A percentile compares a stretch with the other conserved stretches of the same genome.
phyloP scores from a whole-genome alignment of 805 yeast genomes.

The Saturnispora mendoncae region DNA sequence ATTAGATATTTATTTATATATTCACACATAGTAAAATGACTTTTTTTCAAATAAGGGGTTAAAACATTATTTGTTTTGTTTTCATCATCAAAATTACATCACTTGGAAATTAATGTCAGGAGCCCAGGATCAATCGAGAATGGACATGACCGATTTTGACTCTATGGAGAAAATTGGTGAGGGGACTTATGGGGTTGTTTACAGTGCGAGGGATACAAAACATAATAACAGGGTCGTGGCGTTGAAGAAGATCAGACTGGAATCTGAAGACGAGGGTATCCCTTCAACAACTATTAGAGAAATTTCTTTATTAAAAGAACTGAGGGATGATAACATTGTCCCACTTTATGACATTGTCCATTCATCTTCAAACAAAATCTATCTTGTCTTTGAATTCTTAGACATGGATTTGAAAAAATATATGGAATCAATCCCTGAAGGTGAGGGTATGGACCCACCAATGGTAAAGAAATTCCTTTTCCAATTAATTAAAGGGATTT shows the following conservation, averaged over 20 bases:
- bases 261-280: slow-evolving; percentile 96
- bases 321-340: slow-evolving; percentile 89
- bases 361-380: slow-evolving; percentile 84
- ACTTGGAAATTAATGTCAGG: too few relatives aligned
- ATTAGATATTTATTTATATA: neutral
- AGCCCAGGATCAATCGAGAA: slow-evolving; percentile 29
- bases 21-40: too few relatives aligned
- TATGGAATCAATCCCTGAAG: slow-evolving; percentile 91
- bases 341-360: slow-evolving; percentile 89
- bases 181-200: slow-evolving; percentile 97
- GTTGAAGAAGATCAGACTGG: slow-evolving; percentile 86
- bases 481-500: slow-evolving; percentile 84
- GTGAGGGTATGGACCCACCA: slow-evolving; percentile 80
- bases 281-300: slow-evolving; percentile 98
- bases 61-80: too few relatives aligned
- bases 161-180: slow-evolving; percentile 96
- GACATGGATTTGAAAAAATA: slow-evolving; percentile 93
- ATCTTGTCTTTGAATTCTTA: slow-evolving; percentile 86
- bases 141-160: slow-evolving; percentile 84
- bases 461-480: slow-evolving; percentile 90
- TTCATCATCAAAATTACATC: too few relatives aligned
- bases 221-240: slow-evolving; percentile 95
- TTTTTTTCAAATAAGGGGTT: too few relatives aligned
- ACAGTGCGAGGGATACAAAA: slow-evolving; percentile 83
- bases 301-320: slow-evolving; percentile 86